These are phyloP conservation scores for Dinochytrium kinnereticum DNA, from an alignment of 371 early-diverging fungal genomes.

Conservation along the genomic window DNA sequence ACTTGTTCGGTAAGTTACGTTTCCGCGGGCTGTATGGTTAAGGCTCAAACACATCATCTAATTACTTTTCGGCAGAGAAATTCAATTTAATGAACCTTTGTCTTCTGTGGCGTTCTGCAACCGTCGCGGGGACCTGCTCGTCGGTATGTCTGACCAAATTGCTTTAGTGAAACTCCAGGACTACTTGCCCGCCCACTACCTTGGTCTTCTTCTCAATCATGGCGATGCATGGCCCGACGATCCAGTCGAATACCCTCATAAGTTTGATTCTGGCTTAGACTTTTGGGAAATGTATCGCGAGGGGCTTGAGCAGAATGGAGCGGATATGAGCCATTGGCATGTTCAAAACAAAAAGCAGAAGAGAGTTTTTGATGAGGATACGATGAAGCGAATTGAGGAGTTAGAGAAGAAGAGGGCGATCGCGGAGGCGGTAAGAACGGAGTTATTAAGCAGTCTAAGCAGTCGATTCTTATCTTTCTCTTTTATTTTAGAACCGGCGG, in stretches of 20 bases:
- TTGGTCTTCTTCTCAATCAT: conserved; percentile 15
- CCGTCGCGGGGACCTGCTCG: conserved; percentile 50
- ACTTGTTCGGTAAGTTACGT: conserved; percentile 40
- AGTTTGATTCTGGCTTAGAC: conserved; percentile 52
- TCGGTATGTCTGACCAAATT: conserved; percentile 51
- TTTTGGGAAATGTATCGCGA: conserved; percentile 52
- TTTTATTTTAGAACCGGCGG: not conserved
- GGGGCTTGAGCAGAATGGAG: conserved; percentile 23
- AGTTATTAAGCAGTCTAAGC: too few species aligned
- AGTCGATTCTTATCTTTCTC: too few species aligned
- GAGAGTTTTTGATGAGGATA: not conserved
- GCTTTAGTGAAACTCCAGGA: conserved; percentile 50
- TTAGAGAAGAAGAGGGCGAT: conserved; percentile 17
- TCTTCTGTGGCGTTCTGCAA: conserved; percentile 47
- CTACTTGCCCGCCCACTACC: conserved; percentile 39
- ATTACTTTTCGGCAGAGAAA: conserved; percentile 36
- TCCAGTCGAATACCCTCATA: conserved; percentile 37
- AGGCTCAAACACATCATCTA: too few species aligned
- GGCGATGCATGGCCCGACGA: conserved; percentile 41
- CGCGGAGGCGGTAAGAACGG: conserved; percentile 24
- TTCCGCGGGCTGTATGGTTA: too few species aligned
- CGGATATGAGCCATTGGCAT: conserved; percentile 40
- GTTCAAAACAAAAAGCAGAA: conserved; percentile 11
- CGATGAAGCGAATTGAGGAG: conserved; percentile 16
- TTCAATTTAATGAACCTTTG: conserved; percentile 50